These are phyloP conservation scores for Stenocarpella maydis DNA, from an alignment of 2,329 filamentous ascomycete species.

Conservation along the genomic window DNA sequence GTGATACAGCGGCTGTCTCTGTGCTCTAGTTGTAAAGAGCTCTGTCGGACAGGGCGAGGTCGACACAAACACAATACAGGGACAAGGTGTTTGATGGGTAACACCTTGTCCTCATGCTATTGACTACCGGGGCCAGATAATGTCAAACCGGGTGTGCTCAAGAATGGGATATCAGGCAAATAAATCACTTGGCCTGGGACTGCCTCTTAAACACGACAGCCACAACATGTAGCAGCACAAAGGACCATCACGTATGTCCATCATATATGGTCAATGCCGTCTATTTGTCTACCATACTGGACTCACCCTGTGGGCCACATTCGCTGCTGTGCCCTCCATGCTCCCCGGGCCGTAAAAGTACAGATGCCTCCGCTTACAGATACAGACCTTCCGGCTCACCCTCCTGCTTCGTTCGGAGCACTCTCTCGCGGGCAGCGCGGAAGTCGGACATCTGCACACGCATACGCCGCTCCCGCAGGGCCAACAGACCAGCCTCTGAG, in stretches of 20 bases:
- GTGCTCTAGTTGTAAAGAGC: not conserved
- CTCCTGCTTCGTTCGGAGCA: conserved; percentile 98
- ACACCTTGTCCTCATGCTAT: not conserved
- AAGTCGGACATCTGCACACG: conserved; percentile 99
- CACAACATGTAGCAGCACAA: conserved; percentile 41
- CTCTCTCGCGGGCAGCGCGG: conserved; percentile 87
- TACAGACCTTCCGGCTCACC: conserved; percentile 98
- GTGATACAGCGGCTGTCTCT: not conserved
- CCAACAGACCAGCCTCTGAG: conserved; percentile 94
- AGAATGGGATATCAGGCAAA: not conserved
- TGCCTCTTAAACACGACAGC: not conserved
- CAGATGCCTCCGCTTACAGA: conserved; percentile 69
- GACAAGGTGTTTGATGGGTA: too few relatives aligned
- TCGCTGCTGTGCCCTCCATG: not conserved
- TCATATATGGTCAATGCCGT: conserved; percentile 11
- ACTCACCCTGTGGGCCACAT: conserved; percentile 12
- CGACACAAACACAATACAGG: not conserved
- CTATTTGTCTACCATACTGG: conserved; percentile 26
- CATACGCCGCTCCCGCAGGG: conserved; percentile 94
- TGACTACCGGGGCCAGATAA: not conserved
- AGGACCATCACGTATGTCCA: not conserved
- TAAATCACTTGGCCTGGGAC: not conserved
- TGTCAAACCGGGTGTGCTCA: not conserved
- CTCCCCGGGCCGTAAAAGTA: not conserved
- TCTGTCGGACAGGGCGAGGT: not conserved